Evolutionary conservation across 2,329 filamentous ascomycete species (phyloP), one percentile per base, ranked within the genome.

Genomic region (Emericellopsis atlantica): DNA sequence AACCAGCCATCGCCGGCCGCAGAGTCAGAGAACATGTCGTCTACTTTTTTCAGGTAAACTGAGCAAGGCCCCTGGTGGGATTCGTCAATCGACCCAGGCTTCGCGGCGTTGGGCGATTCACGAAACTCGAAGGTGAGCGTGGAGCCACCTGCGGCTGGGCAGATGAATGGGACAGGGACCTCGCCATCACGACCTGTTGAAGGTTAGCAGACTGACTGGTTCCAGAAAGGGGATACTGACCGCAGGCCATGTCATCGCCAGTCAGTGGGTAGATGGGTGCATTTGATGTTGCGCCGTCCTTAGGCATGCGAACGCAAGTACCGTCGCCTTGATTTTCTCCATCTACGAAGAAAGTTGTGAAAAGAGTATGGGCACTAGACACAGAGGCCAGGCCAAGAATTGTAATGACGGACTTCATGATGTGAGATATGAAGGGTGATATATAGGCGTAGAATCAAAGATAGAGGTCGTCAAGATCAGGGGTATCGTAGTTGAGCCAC

Each of bases 11-110:
- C 61, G 5, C 82, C 81, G 21, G 69, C 62, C 39, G 76, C 76
- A 11, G 71, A 57, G 46, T 67, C 62, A 18, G 54, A 55, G 11
- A 61, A 61, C 44, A 79, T 75, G 43, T 76, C 67, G 47, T 65
- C 59, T 2, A 86, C 72, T 51, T 76, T 74, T 64, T 87, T 87
- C 61, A 85, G 65, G 58, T 87, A 88, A 21, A 87, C 72, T 23
- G 81, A 72, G 52, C 81, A 84, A 38, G 83, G 80, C 0, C 83
- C 83, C 54, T 75, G 70, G 58, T 81, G 79, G 29, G 69, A 71
- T 11, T 54, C 51, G 53, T 81, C 80, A 43, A 87, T 70, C 43
- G 67, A 60, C 18, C 73, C 72, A 4, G 71, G 66, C 29, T 66
- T 53, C 22, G 66, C 58, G 36, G 67, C 70, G 53, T 79, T 67